Conservation (phyloP, 2,329 filamentous ascomycete genomes). For the Diaporthe capsici region DNA sequence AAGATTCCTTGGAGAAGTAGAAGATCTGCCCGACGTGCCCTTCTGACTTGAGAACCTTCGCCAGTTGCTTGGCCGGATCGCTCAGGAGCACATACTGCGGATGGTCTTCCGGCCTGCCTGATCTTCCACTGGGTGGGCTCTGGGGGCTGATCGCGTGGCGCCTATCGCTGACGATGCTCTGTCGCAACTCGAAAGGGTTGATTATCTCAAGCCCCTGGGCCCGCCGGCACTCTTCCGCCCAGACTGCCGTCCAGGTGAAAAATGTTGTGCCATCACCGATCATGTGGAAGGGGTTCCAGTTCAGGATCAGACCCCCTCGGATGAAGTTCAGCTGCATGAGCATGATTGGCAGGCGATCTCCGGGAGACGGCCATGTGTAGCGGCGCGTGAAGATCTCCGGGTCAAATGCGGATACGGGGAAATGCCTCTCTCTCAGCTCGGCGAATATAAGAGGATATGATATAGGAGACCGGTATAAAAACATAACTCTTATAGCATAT, state of each 20-base stretch:
- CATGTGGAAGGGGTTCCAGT: constrained; percentile 50
- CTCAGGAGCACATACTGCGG: constrained; percentile 50
- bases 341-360: constrained; percentile 42
- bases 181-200: constrained; percentile 46
- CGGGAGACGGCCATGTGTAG: constrained; percentile 47
- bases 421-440: constrained; percentile 47
- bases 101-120: constrained; percentile 48
- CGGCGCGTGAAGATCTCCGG: constrained; percentile 47
- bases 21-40: constrained; percentile 52
- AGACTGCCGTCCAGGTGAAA: constrained; percentile 50
- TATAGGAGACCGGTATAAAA: constrained; percentile 39
- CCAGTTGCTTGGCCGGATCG: constrained; percentile 50
- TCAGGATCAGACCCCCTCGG: constrained; percentile 49
- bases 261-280: constrained; percentile 53
- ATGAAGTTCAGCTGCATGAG: constrained; percentile 51
- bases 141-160: constrained; percentile 45
- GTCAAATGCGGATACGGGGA: constrained; percentile 46
- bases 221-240: constrained; percentile 54
- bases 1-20: constrained; percentile 50
- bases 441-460: constrained; percentile 46
- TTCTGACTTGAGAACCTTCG: constrained; percentile 49
- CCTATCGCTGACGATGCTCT: constrained; percentile 49
- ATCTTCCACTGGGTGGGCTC: constrained; percentile 48
- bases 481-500: no score
- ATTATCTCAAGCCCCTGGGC: constrained; percentile 47